phyloP scores from a whole-genome alignment of 2,329 filamentous ascomycete species.

The Emmonsiellopsis sp. region DNA sequence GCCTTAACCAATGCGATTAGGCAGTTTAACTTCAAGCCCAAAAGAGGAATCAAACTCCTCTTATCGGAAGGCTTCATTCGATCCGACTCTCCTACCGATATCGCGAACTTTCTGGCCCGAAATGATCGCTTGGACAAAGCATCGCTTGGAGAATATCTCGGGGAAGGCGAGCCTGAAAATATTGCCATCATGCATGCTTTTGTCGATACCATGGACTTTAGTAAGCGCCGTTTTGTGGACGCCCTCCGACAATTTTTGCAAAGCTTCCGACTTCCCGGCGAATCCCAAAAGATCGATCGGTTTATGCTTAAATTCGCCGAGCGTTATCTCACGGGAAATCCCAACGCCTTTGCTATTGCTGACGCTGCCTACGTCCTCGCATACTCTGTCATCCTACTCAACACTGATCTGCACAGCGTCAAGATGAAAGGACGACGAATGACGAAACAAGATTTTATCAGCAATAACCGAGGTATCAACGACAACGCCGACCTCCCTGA shows the following conservation, averaged over 20 bases:
- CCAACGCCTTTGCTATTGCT: conserved; percentile 94
- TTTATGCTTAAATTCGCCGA: conserved; percentile 99
- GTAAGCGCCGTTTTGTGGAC: conserved; percentile 84
- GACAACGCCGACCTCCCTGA: conserved; percentile 88
- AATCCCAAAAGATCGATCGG: conserved; percentile 97
- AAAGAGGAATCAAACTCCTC: conserved; percentile 78
- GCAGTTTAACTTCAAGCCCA: conserved; percentile 97
- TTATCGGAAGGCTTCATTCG: conserved; percentile 79
- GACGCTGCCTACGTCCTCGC: conserved; percentile 94
- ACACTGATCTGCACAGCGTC: conserved; percentile 86
- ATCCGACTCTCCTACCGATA: conserved; percentile 67
- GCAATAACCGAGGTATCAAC: conserved; percentile 97
- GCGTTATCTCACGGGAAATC: conserved; percentile 87
- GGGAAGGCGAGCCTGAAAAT: conserved; percentile 85
- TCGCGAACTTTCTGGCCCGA: conserved; percentile 70
- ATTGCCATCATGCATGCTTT: conserved; percentile 98
- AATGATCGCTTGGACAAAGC: conserved; percentile 86
- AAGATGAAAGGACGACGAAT: conserved; percentile 77
- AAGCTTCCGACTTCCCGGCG: conserved; percentile 86
- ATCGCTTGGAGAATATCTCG: conserved; percentile 86
- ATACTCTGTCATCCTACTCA: conserved; percentile 94
- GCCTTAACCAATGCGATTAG: conserved; percentile 80
- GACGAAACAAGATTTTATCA: conserved; percentile 96
- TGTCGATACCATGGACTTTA: conserved; percentile 90
- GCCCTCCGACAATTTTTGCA: conserved; percentile 85